Conservation (phyloP, 371 early-diverging fungal genomes). For the Ordospora pajunii region DNA sequence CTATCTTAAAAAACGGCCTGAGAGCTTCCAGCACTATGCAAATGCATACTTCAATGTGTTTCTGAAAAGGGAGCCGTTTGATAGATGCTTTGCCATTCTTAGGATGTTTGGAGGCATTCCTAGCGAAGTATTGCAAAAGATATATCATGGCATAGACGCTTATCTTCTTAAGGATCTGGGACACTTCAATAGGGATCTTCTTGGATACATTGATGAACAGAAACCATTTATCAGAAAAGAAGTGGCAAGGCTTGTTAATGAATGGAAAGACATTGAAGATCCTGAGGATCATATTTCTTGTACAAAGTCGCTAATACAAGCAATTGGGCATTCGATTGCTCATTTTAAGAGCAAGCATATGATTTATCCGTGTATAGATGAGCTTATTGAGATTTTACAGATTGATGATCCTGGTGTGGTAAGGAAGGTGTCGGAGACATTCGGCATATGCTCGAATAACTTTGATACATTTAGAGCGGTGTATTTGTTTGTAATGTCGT, state of each 20-base stretch:
- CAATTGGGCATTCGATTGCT: background rate
- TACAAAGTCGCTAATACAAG: conserved; percentile 25
- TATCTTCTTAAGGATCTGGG: conserved; percentile 28
- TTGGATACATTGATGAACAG: conserved; percentile 10
- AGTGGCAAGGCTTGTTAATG: conserved; percentile 30
- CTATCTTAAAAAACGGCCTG: conserved; percentile 24
- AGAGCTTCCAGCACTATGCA: conserved; percentile 17
- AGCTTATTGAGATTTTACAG: conserved; percentile 38
- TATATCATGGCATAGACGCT: conserved; percentile 35
- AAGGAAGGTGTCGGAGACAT: conserved; percentile 32
- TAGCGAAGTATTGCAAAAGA: conserved; percentile 27
- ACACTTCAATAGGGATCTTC: conserved; percentile 48
- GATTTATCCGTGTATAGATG: background rate
- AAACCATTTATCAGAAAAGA: conserved; percentile 35
- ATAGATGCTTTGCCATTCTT: conserved; percentile 53
- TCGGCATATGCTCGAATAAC: background rate
- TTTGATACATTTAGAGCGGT: conserved; percentile 41
- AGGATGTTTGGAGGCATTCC: conserved; percentile 39
- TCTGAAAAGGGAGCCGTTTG: conserved; percentile 38
- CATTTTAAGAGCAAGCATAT: background rate
- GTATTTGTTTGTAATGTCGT: conserved; percentile 32
- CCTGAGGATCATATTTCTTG: conserved; percentile 18
- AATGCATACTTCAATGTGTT: conserved; percentile 15
- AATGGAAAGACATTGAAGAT: conserved; percentile 33
- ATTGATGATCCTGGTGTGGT: conserved; percentile 39